Evolutionary conservation across 805 yeast genomes (phyloP).

Genomic region (Millerozyma acaciae): DNA sequence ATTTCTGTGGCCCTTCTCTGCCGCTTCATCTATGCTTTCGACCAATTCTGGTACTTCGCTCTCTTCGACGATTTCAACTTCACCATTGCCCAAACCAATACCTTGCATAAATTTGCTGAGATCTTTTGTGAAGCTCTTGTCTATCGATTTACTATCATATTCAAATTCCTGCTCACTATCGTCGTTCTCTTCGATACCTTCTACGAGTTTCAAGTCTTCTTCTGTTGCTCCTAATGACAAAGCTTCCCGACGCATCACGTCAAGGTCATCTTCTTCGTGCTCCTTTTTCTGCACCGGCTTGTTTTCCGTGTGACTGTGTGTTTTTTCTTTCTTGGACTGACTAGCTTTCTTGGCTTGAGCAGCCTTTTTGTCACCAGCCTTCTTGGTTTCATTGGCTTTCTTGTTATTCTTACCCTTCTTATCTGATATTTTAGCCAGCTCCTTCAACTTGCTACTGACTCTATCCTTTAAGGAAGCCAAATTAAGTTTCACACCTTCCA

Average conservation of each 20-base stretch:
- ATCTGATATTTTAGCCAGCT: conserved; percentile 13
- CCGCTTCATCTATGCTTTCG: conserved; percentile 34
- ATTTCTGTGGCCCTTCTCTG: conserved; percentile 32
- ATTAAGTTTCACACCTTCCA: conserved; percentile 46
- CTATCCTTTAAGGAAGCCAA: conserved; percentile 61
- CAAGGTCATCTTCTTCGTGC: conserved; percentile 19
- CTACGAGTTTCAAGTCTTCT: conserved; percentile 66
- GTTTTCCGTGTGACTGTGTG: conserved; percentile 1
- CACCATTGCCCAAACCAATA: conserved; percentile 55
- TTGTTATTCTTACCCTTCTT: conserved; percentile 11
- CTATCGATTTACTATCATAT: conserved; percentile 36
- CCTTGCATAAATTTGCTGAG: conserved; percentile 59
- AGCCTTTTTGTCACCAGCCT: conserved; percentile 8
- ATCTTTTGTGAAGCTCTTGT: conserved; percentile 48
- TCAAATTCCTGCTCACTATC: conserved; percentile 52
- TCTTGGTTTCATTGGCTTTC: conserved; percentile 5
- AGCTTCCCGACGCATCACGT: conserved; percentile 68
- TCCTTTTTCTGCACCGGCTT: conserved; percentile 7
- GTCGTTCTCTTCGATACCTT: conserved; percentile 50
- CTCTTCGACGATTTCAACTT: conserved; percentile 31
- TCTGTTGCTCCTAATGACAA: conserved; percentile 81
- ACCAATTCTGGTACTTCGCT: conserved; percentile 20
- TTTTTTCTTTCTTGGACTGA: not conserved
- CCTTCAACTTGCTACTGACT: conserved; percentile 49
- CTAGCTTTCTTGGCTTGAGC: conserved; percentile 5